phyloP scores from a whole-genome alignment of 2,329 filamentous ascomycete species.

The Penicillium sp. region DNA sequence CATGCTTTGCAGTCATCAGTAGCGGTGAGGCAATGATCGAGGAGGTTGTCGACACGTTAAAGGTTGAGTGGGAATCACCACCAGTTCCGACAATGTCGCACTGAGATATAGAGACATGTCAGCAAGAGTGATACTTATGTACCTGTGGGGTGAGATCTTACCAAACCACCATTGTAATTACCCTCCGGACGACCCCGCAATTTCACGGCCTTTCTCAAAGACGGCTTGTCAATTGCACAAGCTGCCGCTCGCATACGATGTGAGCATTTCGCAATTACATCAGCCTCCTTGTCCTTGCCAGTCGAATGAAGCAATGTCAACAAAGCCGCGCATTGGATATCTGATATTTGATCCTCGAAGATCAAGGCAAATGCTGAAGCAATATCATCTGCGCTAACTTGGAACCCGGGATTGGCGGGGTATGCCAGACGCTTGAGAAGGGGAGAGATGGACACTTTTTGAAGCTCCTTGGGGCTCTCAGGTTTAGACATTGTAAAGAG shows the following conservation, averaged over 20 bases:
- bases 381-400: conserved; percentile 76
- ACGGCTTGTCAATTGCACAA: conserved; percentile 65
- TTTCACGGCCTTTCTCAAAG: conserved; percentile 63
- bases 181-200: conserved; percentile 66
- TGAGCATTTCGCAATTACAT: conserved; percentile 84
- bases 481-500: conserved; percentile 25
- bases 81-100: conserved; percentile 97
- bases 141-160: conserved; percentile 37
- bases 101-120: conserved; percentile 34
- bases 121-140: not conserved
- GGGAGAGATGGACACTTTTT: conserved; percentile 48
- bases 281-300: conserved; percentile 76
- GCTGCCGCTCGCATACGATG: conserved; percentile 80
- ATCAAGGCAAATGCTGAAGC: conserved; percentile 87
- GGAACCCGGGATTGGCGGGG: conserved; percentile 43
- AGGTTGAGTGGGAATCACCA: conserved; percentile 94
- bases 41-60: conserved; percentile 95
- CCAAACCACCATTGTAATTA: conserved; percentile 77
- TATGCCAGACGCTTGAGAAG: conserved; percentile 51
- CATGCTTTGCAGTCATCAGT: conserved; percentile 88
- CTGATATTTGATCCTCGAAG: conserved; percentile 86
- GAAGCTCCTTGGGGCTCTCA: conserved; percentile 27
- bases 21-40: conserved; percentile 88
- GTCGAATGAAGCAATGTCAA: conserved; percentile 93
- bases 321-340: conserved; percentile 82